phyloP scores from a whole-genome alignment of 2,329 filamentous ascomycete genomes.

The Colletotrichum liriopes region DNA sequence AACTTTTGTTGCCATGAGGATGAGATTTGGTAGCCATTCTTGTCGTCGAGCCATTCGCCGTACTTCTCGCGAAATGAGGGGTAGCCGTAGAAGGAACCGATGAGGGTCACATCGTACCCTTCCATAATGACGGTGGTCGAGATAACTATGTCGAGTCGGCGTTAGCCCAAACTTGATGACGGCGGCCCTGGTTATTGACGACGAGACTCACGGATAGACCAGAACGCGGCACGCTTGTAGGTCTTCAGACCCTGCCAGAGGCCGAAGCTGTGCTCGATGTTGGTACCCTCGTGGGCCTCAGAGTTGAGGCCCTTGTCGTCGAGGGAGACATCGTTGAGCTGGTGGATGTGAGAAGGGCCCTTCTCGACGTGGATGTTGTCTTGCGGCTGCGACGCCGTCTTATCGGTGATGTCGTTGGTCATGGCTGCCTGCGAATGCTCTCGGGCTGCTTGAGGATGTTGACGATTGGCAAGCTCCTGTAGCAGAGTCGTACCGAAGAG shows the following conservation, averaged over 20 bases:
- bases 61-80: slow-evolving; percentile 58
- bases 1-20: slow-evolving; percentile 68
- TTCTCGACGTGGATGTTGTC: slow-evolving; percentile 51
- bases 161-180: background rate
- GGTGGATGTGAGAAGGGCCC: slow-evolving; percentile 49
- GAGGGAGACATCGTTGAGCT: slow-evolving; percentile 53
- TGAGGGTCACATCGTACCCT: slow-evolving; percentile 64
- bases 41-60: slow-evolving; percentile 52
- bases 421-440: slow-evolving; percentile 25
- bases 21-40: slow-evolving; percentile 62
- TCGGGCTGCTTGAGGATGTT: slow-evolving; percentile 24
- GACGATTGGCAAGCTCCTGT: slow-evolving; percentile 29
- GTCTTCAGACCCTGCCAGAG: slow-evolving; percentile 56
- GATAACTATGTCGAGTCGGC: slow-evolving; percentile 50
- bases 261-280: slow-evolving; percentile 55
- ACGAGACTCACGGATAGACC: slow-evolving; percentile 56
- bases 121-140: slow-evolving; percentile 67
- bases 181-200: no score
- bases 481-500: slow-evolving; percentile 30
- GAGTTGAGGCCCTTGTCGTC: slow-evolving; percentile 57
- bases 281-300: slow-evolving; percentile 55
- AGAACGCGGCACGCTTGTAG: slow-evolving; percentile 58
- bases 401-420: slow-evolving; percentile 33
- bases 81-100: slow-evolving; percentile 64
- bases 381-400: slow-evolving; percentile 20